Evolutionary conservation across 768 basidiomycete species (phyloP), one percentile per base, ranked within the genome.

Genomic region (Pholiota microspora): DNA sequence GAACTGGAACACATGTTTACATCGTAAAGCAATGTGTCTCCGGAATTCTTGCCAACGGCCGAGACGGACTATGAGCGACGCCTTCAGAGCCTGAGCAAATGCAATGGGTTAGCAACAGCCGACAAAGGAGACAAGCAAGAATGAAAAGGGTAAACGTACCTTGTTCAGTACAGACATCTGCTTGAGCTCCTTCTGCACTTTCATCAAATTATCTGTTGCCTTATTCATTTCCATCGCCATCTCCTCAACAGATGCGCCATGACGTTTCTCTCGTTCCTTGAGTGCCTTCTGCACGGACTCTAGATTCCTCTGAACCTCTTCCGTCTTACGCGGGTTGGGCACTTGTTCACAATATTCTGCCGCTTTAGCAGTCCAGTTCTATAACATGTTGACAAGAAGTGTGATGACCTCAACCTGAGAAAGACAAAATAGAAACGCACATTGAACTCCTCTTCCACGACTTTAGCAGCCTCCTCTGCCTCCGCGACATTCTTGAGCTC

Each of bases 21-120:
- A 89, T 13, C 92, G 84, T 25, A 93, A 75, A n/a, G 93, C 89
- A 59, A 94, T 94, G 63, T 92, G 88, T 8, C 84, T 79, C 49
- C 95, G 83, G 76, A 95, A 95, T 53, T 90, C 85, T 52, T 89
- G 82, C 95, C 96, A 98, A 62, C 82, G 83, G 15, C 73, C 68
- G 51, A 88, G 69, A 18, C 95, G 91, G 12, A 75, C 64, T 18
- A 79, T 69, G 34, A 94, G 76, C 0, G 93, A 88, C 4, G 77
- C 66, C 59, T 77, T 82, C 45, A 96, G 76, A 23, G 81, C 79
- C 92, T 95, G 53, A 3, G 31, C 7, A 45, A 4, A 44, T 36
- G 10, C 15, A 49, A 27, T 15, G 48, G 31, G 54, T 1, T 62
- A 24, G 34, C 51, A 35, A 42, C 25, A 32, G 36, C 6, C 35